A percentile compares a stretch with the other conserved stretches of the same genome.
phyloP scores from a whole-genome alignment of 106 monocot genomes.

The Vanilla planifolia region DNA sequence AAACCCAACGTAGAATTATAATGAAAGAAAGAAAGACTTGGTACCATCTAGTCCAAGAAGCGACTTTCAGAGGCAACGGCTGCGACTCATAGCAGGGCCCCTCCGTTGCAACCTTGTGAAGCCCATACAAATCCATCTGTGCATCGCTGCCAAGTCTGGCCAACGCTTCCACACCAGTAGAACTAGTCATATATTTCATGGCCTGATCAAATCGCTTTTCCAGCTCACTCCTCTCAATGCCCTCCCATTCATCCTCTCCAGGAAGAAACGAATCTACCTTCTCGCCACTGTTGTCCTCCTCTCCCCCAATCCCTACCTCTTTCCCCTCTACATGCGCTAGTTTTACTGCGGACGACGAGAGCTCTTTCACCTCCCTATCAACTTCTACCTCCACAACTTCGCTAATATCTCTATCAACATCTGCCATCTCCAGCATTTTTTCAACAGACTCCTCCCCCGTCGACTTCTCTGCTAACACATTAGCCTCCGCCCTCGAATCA shows the following conservation, averaged over 20 bases:
- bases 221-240: constrained; percentile 61
- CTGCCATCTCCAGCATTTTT: background rate
- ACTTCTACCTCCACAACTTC: background rate
- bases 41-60: constrained; percentile 65
- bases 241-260: constrained; percentile 80
- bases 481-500: background rate
- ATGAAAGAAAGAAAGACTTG: constrained; percentile 1
- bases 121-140: constrained; percentile 52
- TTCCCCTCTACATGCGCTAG: background rate
- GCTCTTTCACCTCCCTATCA: background rate
- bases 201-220: constrained; percentile 47
- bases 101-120: constrained; percentile 58
- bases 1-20: too few relatives aligned
- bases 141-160: constrained; percentile 33
- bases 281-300: background rate
- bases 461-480: background rate
- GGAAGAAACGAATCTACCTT: constrained; percentile 14
- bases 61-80: constrained; percentile 49
- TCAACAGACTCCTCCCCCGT: background rate
- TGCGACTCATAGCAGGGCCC: constrained; percentile 65
- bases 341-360: background rate
- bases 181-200: constrained; percentile 22
- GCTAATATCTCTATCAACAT: too few relatives aligned
- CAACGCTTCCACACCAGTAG: constrained; percentile 22
- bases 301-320: background rate